These are phyloP conservation scores for Pouteria campechiana DNA, from an alignment of 179 eudicot species.

Conservation along the genomic window DNA sequence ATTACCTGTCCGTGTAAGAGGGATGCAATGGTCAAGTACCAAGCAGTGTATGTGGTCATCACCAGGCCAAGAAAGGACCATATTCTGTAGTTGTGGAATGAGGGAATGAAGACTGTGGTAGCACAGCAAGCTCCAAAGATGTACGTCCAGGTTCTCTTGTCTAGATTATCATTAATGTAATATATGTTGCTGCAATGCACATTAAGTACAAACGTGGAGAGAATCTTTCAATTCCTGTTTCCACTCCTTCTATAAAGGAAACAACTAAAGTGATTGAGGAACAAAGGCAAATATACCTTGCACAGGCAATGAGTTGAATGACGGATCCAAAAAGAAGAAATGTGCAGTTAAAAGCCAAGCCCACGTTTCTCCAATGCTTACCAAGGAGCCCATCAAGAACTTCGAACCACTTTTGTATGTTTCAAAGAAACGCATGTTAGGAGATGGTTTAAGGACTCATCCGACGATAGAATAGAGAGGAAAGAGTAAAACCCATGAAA, in stretches of 20 bases:
- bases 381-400: slow-evolving; percentile 57
- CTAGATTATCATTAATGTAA: slow-evolving; percentile 50
- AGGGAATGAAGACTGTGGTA: slow-evolving; percentile 48
- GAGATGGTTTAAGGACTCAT: neutral
- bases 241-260: neutral
- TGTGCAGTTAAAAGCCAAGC: slow-evolving; percentile 54
- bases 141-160: slow-evolving; percentile 60
- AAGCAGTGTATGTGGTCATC: slow-evolving; percentile 57
- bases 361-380: slow-evolving; percentile 58
- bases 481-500: slow-evolving; percentile 7
- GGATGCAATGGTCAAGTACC: slow-evolving; percentile 51
- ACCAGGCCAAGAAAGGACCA: slow-evolving; percentile 46
- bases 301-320: slow-evolving; percentile 61
- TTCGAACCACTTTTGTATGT: slow-evolving; percentile 36
- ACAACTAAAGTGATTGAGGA: neutral
- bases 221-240: too few species aligned
- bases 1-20: slow-evolving; percentile 48
- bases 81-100: slow-evolving; percentile 52
- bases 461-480: neutral
- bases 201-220: neutral
- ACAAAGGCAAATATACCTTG: slow-evolving; percentile 26
- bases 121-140: slow-evolving; percentile 60
- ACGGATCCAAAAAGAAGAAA: slow-evolving; percentile 60
- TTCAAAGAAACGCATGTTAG: too few species aligned
- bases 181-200: slow-evolving; percentile 39